Base-by-base conservation (phyloP, 202 grass and related monocot genomes). In the Panicum hallii region DNA sequence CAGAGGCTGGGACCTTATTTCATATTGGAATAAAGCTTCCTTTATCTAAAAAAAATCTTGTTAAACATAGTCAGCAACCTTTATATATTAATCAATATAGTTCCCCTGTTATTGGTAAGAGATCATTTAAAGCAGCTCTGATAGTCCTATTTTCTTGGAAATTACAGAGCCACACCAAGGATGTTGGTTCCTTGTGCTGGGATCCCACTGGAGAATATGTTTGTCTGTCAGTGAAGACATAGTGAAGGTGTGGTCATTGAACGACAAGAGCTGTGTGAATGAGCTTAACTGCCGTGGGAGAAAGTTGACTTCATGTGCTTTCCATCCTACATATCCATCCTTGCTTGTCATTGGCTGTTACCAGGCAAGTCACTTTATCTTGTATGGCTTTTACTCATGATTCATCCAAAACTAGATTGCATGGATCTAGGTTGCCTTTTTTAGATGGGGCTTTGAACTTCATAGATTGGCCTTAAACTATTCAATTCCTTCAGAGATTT, bases 271-370 rank as follows among this genome's bases (percentile, higher is more conserved):
- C 34, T 87, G 80, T 5, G 41, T 92, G 46, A 88, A 92, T 42
- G 88, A 95, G 48, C 58, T 95, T 60, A 87, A 45, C 63, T 87
- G 86, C 74, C 79, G 40, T 0, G 93, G 86, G 34, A 95, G 69
- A 84, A 90, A 92, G 83, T 95, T 92, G 19, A 87, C 75, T 48
- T 87, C 93, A 12, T 95, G 93, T 23, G 78, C 82, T 90, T 95
- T 95, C 57, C 93, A 95, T 62, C 93, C 93, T n/a, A 75, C 73
- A 5, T 85, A 89, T 83, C 56, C 83, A 50, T 89, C 77, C 68
- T 22, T 95, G 80, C 86, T 95, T 58, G 49, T 95, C 48, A 84
- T 95, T 38, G 90, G 93, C 15, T 90, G 86, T 72, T 89, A 89
- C 49, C 90, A 95, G 93, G 93, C 17, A 83, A 85, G 85, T 38